Evolutionary conservation across 768 basidiomycete species (phyloP).

Genomic region (Rhizopogon roseolus): DNA sequence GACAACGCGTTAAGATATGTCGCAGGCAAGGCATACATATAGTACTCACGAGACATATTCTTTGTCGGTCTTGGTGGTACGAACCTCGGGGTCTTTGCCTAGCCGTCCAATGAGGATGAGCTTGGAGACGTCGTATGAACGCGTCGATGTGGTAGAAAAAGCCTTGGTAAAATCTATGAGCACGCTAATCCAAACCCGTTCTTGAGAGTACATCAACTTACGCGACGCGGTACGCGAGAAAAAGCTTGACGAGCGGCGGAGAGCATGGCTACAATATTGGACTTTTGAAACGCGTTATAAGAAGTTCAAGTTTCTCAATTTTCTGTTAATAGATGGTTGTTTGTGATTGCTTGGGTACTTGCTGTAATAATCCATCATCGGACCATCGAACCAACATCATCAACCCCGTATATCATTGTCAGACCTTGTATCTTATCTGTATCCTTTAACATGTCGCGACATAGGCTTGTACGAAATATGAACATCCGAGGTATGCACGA

Average conservation of each 20-base stretch:
- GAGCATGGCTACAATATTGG: slow-evolving; percentile 38
- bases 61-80: slow-evolving; percentile 65
- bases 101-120: slow-evolving; percentile 75
- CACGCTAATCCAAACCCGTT: not conserved
- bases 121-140: slow-evolving; percentile 63
- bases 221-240: slow-evolving; percentile 40
- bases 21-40: not conserved
- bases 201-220: slow-evolving; percentile 26
- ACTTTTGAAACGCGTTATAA: not conserved
- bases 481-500: slow-evolving; percentile 59
- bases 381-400: not conserved
- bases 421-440: slow-evolving; percentile 6
- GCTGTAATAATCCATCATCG: not conserved
- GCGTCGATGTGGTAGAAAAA: slow-evolving; percentile 57
- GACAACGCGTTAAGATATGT: not conserved
- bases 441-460: slow-evolving; percentile 71
- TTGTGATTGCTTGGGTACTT: slow-evolving; percentile 12
- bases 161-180: slow-evolving; percentile 32
- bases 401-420: not conserved
- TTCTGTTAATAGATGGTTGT: slow-evolving; percentile 1
- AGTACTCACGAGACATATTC: slow-evolving; percentile 69
- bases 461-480: slow-evolving; percentile 83
- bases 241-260: slow-evolving; percentile 40
- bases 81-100: slow-evolving; percentile 64
- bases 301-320: not conserved